Conservation (phyloP, 2,329 filamentous ascomycete species). For the Nemania diffusa region DNA sequence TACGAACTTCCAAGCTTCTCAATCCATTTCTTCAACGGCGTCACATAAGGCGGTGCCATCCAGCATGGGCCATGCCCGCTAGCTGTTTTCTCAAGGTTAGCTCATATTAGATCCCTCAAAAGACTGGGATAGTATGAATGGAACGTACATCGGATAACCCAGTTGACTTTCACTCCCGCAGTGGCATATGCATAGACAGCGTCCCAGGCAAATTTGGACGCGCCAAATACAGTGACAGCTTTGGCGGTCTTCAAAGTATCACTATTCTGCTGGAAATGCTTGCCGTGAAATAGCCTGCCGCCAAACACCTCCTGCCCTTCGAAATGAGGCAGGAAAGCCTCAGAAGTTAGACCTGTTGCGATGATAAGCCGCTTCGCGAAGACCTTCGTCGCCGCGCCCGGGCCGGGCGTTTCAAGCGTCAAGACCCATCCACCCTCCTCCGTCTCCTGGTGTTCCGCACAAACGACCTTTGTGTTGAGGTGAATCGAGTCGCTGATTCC, state of each 20-base stretch:
- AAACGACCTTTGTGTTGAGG: slow-evolving; percentile 62
- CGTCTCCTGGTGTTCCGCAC: slow-evolving; percentile 60
- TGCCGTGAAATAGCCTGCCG: slow-evolving; percentile 67
- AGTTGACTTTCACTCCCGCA: slow-evolving; percentile 63
- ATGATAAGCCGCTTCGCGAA: slow-evolving; percentile 64
- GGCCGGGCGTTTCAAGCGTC: slow-evolving; percentile 29
- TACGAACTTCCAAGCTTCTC: slow-evolving; percentile 59
- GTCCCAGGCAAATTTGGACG: slow-evolving; percentile 71
- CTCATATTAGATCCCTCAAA: not conserved
- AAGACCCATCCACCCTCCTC: slow-evolving; percentile 50
- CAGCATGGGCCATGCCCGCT: slow-evolving; percentile 65
- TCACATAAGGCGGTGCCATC: slow-evolving; percentile 63
- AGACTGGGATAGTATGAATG: not conserved
- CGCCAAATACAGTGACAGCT: slow-evolving; percentile 66
- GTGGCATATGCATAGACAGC: slow-evolving; percentile 67
- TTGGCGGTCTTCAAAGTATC: slow-evolving; percentile 51
- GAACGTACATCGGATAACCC: slow-evolving; percentile 61
- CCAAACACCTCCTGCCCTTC: slow-evolving; percentile 61
- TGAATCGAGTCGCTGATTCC: slow-evolving; percentile 60
- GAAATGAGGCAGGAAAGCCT: slow-evolving; percentile 64
- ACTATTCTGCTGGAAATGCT: slow-evolving; percentile 56
- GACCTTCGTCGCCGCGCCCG: slow-evolving; percentile 45
- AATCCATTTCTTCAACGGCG: slow-evolving; percentile 60
- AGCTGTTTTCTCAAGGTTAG: slow-evolving; percentile 38
- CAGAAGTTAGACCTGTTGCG: slow-evolving; percentile 69